Percentiles rank a stretch among this genome's conserved stretches.
These are phyloP conservation scores for Sporothrix dimorphospora DNA, from an alignment of 2,329 filamentous ascomycete genomes.

Conservation along the genomic window DNA sequence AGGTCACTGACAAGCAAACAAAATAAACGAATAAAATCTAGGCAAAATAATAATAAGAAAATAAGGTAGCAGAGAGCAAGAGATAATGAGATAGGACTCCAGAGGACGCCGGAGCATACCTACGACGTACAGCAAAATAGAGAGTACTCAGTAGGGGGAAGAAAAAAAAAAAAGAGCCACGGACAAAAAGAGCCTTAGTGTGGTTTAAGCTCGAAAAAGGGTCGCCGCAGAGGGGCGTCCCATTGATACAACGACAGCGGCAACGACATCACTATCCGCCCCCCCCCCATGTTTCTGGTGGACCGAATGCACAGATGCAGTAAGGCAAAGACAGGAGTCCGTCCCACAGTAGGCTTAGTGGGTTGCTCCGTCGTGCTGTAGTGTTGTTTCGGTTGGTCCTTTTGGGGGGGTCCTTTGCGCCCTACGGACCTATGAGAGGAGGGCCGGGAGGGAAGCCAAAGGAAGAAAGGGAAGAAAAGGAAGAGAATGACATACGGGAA, in stretches of 20 bases:
- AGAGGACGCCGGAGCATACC: no score
- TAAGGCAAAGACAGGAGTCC: not conserved
- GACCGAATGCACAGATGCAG: not conserved
- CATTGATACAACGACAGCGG: not conserved
- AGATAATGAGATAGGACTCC: not conserved
- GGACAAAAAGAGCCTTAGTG: not conserved
- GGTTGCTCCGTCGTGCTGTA: not conserved
- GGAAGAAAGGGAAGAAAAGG: not conserved
- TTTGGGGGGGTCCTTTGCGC: not conserved
- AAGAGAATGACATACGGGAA: not conserved
- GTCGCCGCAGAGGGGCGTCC: not conserved
- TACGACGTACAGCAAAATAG: no score
- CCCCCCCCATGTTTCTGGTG: conserved; percentile 2
- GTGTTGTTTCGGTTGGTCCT: not conserved
- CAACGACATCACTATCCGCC: not conserved
- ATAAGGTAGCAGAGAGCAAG: not conserved
- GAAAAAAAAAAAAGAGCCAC: not conserved
- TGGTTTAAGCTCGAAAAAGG: not conserved
- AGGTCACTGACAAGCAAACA: not conserved
- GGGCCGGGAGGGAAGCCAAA: not conserved
- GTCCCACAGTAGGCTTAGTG: not conserved
- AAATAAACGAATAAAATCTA: conserved; percentile 17
- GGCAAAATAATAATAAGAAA: not conserved
- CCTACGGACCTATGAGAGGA: not conserved
- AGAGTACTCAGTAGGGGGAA: no score